Evolutionary conservation across 2,329 filamentous ascomycete species (phyloP), one percentile per base, ranked within the genome.

Genomic region (Davidsoniella neocaledoniae): DNA sequence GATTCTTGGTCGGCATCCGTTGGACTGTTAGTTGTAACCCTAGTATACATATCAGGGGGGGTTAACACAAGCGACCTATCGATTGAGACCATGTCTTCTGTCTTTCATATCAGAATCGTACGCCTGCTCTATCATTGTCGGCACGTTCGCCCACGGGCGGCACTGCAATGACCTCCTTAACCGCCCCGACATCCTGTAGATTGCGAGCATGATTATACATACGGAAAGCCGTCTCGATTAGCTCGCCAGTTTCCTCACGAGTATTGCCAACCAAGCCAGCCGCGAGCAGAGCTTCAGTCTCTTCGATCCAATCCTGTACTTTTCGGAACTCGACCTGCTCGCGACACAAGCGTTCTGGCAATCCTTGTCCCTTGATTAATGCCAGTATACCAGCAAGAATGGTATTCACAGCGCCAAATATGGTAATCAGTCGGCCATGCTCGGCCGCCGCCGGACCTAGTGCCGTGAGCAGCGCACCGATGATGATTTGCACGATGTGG

Each of bases 401-500:
- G 2, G 76, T 80, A 57, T 82, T 83, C 9, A 76, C 59, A 1
- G 76, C 76, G 2, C 79, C 78, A 1, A 82, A 63, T 0, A 74
- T 60, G 8, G 74, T 76, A 58, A 82, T 74, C 12, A 58, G 44
- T 17, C 68, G 64, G 16, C 73, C 60, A 54, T 79, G 69, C 14
- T 70, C 63, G 2, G 71, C 65, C 14, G 70, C 64, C 0, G 59
- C 57, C 0, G 70, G 63, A 0, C 71, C 70, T 7, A 73, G 59
- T 0, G 67, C 64, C 1, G 70, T 71, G 10, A 74, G 60, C 0
- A 62, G 61, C 0, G 70, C 70, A 3, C 68, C 70, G 43, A 72
- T 63, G 38, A 73, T 57, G 41, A 74, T 64, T 54, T 74, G 69
- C 1, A 60, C 55, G 38, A 70, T 61, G 54, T 72, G 66, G 37